Base-by-base conservation (phyloP, 2,329 filamentous ascomycete species). In the Chaetothyriales sp. region DNA sequence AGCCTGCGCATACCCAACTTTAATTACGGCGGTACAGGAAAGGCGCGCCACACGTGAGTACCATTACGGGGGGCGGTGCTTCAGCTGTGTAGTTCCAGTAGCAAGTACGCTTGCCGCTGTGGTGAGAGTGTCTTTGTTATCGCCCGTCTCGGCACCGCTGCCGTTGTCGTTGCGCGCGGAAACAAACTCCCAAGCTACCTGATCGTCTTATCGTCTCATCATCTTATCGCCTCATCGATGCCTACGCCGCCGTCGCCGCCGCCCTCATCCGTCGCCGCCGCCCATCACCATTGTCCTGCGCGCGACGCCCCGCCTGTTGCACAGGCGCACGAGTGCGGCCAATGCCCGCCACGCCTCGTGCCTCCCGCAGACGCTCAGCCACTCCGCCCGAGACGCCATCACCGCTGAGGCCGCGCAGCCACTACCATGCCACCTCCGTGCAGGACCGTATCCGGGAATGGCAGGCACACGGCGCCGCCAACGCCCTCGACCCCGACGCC, bases 391-490 rank as follows among this genome's bases (percentile, higher is more conserved):
- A 52, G 28, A 44, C 50, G 13, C 46, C 44, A 2, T 13, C 51
- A 19, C 48, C 57, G n/a, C 37, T 45, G 43, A 52, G 47, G 43
- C 47, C 20, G 51, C 53, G 54, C 46, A 43, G 57, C 58, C 49
- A 75, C 68, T 64, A 80, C 71, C 67, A 73, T 80, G 60, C 81
- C 72, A 68, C 78, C 71, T 62, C 85, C n/a, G 85, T 94, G 47
- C 79, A 79, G 56, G 84, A 86, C 59, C 82, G 89, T 62, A 86
- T 95, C 50, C 83, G 82, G 60, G 78, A 83, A 67, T 95, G 89
- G 89, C 88, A 95, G 67, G 83, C 83, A 63, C 74, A 82, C 59
- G 87, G 85, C 62, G 85, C 83, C 33, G 77, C 77, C 25, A 53
- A 53, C 29, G 58, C 58, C 10, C 46, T 54, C 22, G 56, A 54